Base-by-base conservation (phyloP, 352 stramenopile species). In the Phytophthora meadii region DNA sequence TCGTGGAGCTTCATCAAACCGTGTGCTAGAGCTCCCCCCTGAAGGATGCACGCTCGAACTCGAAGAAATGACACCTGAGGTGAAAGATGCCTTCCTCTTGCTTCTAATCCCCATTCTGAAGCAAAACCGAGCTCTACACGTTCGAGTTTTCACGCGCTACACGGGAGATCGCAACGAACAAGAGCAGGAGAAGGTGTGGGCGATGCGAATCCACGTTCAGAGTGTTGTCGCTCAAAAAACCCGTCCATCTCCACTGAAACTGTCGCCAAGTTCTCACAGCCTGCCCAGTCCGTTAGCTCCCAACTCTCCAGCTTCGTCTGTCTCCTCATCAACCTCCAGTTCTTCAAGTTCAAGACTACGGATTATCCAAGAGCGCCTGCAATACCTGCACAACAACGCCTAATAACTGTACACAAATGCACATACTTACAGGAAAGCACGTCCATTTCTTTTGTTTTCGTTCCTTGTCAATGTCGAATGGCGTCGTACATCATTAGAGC, bases 31-130 rank as follows among this genome's bases (percentile, higher is more conserved):
- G 15, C 41, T 83, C 1, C 49, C 52, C 7, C 39, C 41, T 2
- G 70, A 84, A 30, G 68, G 73, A 0, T 76, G 68, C 37, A 88
- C 75, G 11, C 70, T 88, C 2, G 74, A 83, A 48, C 56, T 90
- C 34, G 66, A 82, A 49, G 54, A 82, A 10, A 80, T 94, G 72
- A 89, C 81, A 30, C 44, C 65, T 1, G 81, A 92, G 36, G 85
- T 90, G 27, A 94, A 94, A 30, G 79, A 94, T 47, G 85, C 83
- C 15, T 90, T 94, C 59, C 57, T 75, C 1, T 63, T 94, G 56
- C 73, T 94, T 14, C 44, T 94, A 2, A 69, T 92, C 12, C 85
- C 85, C 5, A 77, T 94, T 10, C 53, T 94, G 19, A 77, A 79
- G 60, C 76, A 82, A 54, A 90, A 90, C 17, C 48, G 44, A 19